Evolutionary conservation across 495 filamentous ascomycete genomes (phyloP), one percentile per base, ranked within the genome.

Genomic region (Aspergillus panamensis): DNA sequence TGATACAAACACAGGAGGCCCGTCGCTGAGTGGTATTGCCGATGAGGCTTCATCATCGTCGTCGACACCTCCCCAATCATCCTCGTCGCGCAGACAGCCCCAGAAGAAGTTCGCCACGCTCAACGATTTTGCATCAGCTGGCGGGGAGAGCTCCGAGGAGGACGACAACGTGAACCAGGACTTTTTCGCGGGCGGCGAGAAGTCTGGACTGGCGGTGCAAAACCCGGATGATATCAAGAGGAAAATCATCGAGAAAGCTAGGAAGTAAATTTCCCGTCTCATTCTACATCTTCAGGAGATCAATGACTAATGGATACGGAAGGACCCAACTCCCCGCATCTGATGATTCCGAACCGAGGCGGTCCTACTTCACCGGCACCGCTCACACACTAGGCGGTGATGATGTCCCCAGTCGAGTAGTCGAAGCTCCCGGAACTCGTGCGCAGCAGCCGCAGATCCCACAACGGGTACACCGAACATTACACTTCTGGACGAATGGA

Each of bases 151-250:
- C 5, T 80, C 85, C 29, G 82, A 84, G 16, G 81, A 86, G 5
- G 83, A 86, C 32, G 82, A 82, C 6, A 75, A 84, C 21, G 77
- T 80, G 33, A 83, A 87, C 7, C 84, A 90, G 54, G 90, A 97
- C 68, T 81, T 96, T 48, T 98, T 95, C 69, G 88, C 94, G 8
- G 94, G 94, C 51, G 94, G 94, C 45, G 94, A 96, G 77, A 98
- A 98, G 75, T 96, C 92, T 20, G 95, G 92, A 6, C 74, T 97
- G 30, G 95, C 94, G 3, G 92, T 98, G 53, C 90, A 97, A 69
- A 92, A 97, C 68, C 94, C 94, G 0, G 77, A 82, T 51, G 88
- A 87, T 57, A 74, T 87, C 14, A 83, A 84, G 64, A 83, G 82
- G 67, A 84, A 94, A 68, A 90, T 97, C 53, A 74, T 98, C 19